Evolutionary conservation across 1,139 yeast species (phyloP), one percentile per base, ranked within the genome.

Genomic region (Eremothecium sinecaudum): DNA sequence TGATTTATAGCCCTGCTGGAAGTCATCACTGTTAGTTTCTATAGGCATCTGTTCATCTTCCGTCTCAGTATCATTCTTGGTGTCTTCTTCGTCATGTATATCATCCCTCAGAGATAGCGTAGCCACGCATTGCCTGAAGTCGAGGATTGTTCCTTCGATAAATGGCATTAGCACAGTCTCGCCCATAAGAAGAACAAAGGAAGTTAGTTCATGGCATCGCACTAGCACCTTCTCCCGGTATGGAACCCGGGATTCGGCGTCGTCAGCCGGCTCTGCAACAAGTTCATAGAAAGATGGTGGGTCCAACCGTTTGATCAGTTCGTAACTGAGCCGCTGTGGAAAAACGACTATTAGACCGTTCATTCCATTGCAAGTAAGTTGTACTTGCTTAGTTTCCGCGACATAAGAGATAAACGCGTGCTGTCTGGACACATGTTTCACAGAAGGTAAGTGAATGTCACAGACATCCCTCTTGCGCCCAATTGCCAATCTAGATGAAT

Each of bases 121-220:
- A 12, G 47, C 44, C 34, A 46, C 49, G 5, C 44, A 50, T 24
- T 51, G 61, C 43, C 77, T 70, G 34, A 79, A 66, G 51, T 78
- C 81, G 37, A 79, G 48, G 26, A 73, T 56, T 7, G 77, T 61
- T 33, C 72, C 72, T 38, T 64, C 56, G 34, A 73, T 61, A 38
- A 66, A 63, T 2, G 84, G 86, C 51, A 79, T 58, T 2, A 63
- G 58, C 12, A 77, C 64, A 4, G 69, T 62, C 53, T 79, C 87
- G 39, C 64, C 66, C 35, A 69, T 63, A 38, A 68, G 59, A 34
- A 79, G 64, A 26, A 68, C 66, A 42, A 79, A 71, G 40, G 78
- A 79, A 3, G 82, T 74, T 46, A 51, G 31, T 3, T 36, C 34
- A 2, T 37, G 37, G 7, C 42, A 36, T 10, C 43, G 46, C 5